phyloP scores from a whole-genome alignment of 164 flowering plant genomes.

The Liriodendron chinense region DNA sequence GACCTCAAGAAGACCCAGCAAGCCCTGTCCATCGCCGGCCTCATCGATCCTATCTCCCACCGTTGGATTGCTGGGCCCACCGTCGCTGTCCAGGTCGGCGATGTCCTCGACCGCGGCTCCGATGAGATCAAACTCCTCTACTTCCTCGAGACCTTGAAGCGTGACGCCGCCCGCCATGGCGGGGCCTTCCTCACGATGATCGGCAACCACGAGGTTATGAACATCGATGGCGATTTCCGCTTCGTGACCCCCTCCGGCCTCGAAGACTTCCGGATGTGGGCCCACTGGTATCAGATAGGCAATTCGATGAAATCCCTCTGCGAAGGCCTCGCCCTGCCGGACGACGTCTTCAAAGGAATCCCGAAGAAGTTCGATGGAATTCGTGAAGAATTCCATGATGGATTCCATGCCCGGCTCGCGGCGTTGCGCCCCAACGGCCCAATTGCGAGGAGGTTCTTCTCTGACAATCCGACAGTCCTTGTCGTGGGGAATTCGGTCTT shows the following conservation, averaged over 20 bases:
- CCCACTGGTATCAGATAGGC: conserved; percentile 68
- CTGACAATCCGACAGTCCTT: conserved; percentile 61
- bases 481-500: conserved; percentile 84
- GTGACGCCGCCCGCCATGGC: conserved; percentile 56
- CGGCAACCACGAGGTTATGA: conserved; percentile 97
- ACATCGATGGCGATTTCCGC: conserved; percentile 76
- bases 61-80: conserved; percentile 68
- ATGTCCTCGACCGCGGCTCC: conserved; percentile 87
- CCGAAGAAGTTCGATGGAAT: conserved; percentile 36
- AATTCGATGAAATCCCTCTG: conserved; percentile 62
- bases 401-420: conserved; percentile 70
- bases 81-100: conserved; percentile 88
- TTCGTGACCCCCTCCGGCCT: conserved; percentile 47
- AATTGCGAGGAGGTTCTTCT: conserved; percentile 55
- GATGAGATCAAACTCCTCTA: conserved; percentile 81
- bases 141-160: conserved; percentile 67
- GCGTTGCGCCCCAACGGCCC: conserved; percentile 81
- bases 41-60: conserved; percentile 47
- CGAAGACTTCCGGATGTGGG: conserved; percentile 68
- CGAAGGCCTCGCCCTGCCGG: conserved; percentile 24
- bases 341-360: conserved; percentile 18
- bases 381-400: conserved; percentile 35
- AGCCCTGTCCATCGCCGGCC: conserved; percentile 59
- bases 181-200: conserved; percentile 72
- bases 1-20: conserved; percentile 68